Evolutionary conservation across 2,329 filamentous ascomycete species (phyloP).

Genomic region (Acrocalymma vagum): DNA sequence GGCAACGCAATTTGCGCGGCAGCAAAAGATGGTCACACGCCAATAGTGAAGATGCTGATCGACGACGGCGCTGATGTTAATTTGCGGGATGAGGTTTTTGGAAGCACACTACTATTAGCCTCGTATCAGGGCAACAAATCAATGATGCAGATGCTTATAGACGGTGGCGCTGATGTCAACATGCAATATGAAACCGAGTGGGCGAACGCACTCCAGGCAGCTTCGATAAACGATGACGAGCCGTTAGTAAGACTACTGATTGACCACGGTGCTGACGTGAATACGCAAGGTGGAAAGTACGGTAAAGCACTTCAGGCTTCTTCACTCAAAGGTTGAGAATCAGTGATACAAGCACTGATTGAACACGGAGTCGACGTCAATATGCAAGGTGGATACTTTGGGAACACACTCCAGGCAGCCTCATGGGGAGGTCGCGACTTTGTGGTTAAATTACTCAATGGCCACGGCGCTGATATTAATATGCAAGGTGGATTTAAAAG

Average conservation of each 20-base stretch:
- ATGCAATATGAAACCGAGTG: background rate
- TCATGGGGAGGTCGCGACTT: background rate
- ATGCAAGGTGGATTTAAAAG: background rate
- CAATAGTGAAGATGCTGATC: slow-evolving; percentile 5
- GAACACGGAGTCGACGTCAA: slow-evolving; percentile 6
- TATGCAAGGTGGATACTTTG: slow-evolving; percentile 1
- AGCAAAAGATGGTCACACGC: background rate
- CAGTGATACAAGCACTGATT: slow-evolving; percentile 3
- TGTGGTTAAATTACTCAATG: slow-evolving; percentile 5
- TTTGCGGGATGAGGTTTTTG: background rate
- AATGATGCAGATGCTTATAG: slow-evolving; percentile 1
- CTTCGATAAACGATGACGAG: slow-evolving; percentile 1
- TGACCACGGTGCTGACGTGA: slow-evolving; percentile 4
- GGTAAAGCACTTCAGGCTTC: slow-evolving; percentile 6
- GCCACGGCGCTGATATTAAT: slow-evolving; percentile 5
- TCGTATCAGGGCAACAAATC: slow-evolving; percentile 1
- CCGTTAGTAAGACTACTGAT: slow-evolving; percentile 4
- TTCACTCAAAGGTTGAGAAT: slow-evolving; percentile 1
- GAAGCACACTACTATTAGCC: slow-evolving; percentile 3
- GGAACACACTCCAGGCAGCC: slow-evolving; percentile 7
- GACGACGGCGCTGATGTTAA: slow-evolving; percentile 8
- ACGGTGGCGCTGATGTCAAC: slow-evolving; percentile 6
- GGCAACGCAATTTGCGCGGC: background rate
- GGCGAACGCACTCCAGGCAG: slow-evolving; percentile 6
- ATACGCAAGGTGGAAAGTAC: slow-evolving; percentile 3